These are phyloP conservation scores for Neocatenulostroma microsporum DNA, from an alignment of 2,329 filamentous ascomycete genomes.

Conservation along the genomic window DNA sequence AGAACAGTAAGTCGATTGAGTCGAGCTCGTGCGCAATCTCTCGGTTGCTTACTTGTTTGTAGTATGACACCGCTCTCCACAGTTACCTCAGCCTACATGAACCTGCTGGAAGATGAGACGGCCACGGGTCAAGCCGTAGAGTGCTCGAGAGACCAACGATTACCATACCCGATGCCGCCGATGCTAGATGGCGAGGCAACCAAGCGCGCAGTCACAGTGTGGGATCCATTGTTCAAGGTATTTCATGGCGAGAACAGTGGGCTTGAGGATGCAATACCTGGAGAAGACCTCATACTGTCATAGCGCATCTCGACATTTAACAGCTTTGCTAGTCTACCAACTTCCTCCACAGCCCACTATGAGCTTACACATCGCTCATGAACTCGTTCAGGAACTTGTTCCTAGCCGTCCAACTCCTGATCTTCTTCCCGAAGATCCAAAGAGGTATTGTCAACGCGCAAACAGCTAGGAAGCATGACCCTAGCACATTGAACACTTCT, in stretches of 20 bases:
- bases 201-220: constrained; percentile 12
- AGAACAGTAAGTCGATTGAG: constrained; percentile 5
- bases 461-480: constrained; percentile 36
- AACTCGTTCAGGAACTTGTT: constrained; percentile 30
- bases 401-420: constrained; percentile 37
- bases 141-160: constrained; percentile 10
- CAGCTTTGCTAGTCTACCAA: no score
- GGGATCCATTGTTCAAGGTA: constrained; percentile 14
- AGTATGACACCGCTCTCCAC: constrained; percentile 15
- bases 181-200: constrained; percentile 10
- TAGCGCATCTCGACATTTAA: no score
- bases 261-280: constrained; percentile 10
- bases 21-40: not conserved
- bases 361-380: constrained; percentile 22
- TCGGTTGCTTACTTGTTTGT: no score
- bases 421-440: constrained; percentile 45
- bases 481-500: constrained; percentile 25
- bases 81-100: constrained; percentile 10
- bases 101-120: constrained; percentile 10
- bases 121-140: constrained; percentile 11
- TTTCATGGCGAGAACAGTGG: constrained; percentile 12
- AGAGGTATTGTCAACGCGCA: constrained; percentile 42
- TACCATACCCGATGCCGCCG: constrained; percentile 9
- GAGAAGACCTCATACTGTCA: constrained; percentile 7
- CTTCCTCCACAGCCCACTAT: no score